Base-by-base conservation (phyloP, 2,329 filamentous ascomycete genomes). In the Phaeosphaeriaceae sp. region DNA sequence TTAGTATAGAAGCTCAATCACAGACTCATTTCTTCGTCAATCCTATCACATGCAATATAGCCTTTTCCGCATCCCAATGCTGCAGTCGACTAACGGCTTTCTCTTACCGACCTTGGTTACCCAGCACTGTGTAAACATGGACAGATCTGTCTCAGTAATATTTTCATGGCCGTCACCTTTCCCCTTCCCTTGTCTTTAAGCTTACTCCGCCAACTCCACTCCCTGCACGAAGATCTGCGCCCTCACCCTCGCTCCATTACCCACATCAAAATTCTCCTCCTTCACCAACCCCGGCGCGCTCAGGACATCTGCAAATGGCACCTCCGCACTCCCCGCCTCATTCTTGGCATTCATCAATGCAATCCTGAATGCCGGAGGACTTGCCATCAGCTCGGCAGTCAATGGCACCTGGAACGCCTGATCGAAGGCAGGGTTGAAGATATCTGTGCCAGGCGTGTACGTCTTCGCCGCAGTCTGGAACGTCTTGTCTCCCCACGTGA, bases 341-440 rank as follows among this genome's bases (percentile, higher is more conserved):
- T 49, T 53, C n/a, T 57, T 62, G 57, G 69, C 69, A 50, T 75
- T 73, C 61, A 75, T 20, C 53, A 75, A 48, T 42, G 66, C 56
- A 36, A 75, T 63, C 46, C 56, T 67, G 65, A 75, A 74, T 40
- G 51, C 57, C 1, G 42, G 60, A 1, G 65, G 62, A 24, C 62
- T 72, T 7, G 54, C 57, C 21, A 74, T 5, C 62, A 74, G 60
- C 15, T 69, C 73, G 17, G 69, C 68, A 4, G 75, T 80, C 7
- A 83, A 54, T 0, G 80, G 79, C 46, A 83, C 75, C 7, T 69
- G 70, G 69, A 83, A 83, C 0, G 78, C 76, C 62, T 79, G 76
- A 56, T 83, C 80, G 53, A 82, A 84, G 1, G 76, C 71, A 2
- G 82, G 82, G 63, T 83, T 84, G 71, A 80, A 81, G 60, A 83